Evolutionary conservation across 2,329 filamentous ascomycete species (phyloP).

Genomic region (Cladosporium colombiae): DNA sequence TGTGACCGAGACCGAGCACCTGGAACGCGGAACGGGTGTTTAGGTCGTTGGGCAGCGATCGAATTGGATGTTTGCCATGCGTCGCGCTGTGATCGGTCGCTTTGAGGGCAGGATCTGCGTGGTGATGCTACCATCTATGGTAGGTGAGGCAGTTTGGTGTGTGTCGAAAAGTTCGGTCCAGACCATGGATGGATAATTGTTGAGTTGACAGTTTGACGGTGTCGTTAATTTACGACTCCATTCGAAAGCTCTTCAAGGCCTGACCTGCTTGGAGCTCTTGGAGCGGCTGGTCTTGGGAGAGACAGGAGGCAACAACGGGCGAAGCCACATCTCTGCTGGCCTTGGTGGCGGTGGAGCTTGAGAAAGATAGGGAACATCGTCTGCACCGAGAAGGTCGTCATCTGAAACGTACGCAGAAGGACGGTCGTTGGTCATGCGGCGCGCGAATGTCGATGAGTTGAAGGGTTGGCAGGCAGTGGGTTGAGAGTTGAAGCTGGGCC

Average conservation of each 20-base stretch:
- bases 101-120: neutral
- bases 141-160: neutral
- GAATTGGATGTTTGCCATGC: slow-evolving; percentile 13
- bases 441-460: slow-evolving; percentile 14
- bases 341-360: slow-evolving; percentile 39
- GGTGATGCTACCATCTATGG: neutral
- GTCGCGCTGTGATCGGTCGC: slow-evolving; percentile 12
- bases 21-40: neutral
- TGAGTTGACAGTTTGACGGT: neutral
- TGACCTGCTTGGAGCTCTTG: slow-evolving; percentile 19
- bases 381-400: slow-evolving; percentile 40
- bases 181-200: neutral
- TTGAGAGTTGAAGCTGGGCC: slow-evolving; percentile 22
- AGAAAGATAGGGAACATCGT: slow-evolving; percentile 35
- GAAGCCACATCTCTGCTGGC: slow-evolving; percentile 36
- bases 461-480: slow-evolving; percentile 23
- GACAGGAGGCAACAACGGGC: slow-evolving; percentile 35
- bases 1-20: slow-evolving; percentile 10
- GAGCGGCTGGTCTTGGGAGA: slow-evolving; percentile 10
- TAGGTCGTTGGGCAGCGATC: slow-evolving; percentile 12
- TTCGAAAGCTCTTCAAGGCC: slow-evolving; percentile 15
- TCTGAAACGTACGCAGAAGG: slow-evolving; percentile 41
- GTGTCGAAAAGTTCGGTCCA: neutral
- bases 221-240: slow-evolving; percentile 2
- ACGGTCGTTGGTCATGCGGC: slow-evolving; percentile 13